These are phyloP conservation scores for Camillea tinctor DNA, from an alignment of 2,329 filamentous ascomycete species.

Conservation along the genomic window DNA sequence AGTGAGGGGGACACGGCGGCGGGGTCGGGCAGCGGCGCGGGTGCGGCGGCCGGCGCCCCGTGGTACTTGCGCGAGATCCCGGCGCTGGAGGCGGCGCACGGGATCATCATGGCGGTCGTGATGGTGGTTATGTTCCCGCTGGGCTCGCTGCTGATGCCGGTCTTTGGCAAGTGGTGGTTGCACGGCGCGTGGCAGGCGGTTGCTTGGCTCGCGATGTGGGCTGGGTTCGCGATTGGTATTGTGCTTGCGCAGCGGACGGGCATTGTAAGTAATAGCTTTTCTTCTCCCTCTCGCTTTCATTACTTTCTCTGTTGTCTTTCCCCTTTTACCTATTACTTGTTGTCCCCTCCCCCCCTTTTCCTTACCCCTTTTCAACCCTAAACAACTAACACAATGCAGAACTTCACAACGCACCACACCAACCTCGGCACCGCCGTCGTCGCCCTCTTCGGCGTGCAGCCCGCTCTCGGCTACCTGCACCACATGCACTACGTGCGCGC, in stretches of 20 bases:
- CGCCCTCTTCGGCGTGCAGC: conserved; percentile 55
- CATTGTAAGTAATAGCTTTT: conserved; percentile 24
- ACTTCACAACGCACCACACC: conserved; percentile 53
- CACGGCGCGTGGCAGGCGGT: conserved; percentile 57
- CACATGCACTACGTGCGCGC: conserved; percentile 52
- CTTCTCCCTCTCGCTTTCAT: not conserved
- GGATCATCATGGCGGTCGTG: conserved; percentile 59
- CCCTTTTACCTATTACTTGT: not conserved
- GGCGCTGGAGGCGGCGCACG: conserved; percentile 39
- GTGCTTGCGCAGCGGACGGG: conserved; percentile 37
- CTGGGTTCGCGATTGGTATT: conserved; percentile 54
- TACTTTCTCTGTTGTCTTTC: not conserved
- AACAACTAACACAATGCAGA: conserved; percentile 35
- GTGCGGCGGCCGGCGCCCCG: conserved; percentile 8
- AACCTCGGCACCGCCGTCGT: conserved; percentile 55
- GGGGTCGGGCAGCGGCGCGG: conserved; percentile 13
- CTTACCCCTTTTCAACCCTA: too few relatives aligned
- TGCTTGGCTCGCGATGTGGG: conserved; percentile 57
- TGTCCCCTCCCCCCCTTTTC: not conserved
- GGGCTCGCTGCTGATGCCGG: conserved; percentile 59
- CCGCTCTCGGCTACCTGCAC: conserved; percentile 56
- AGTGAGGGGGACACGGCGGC: conserved; percentile 1
- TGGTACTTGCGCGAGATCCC: conserved; percentile 14
- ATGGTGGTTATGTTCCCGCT: conserved; percentile 60
- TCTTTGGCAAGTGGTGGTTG: conserved; percentile 56